Evolutionary conservation across 225 moss, liverwort and hornwort genomes (phyloP).

Genomic region (Takakia lepidozioides): DNA sequence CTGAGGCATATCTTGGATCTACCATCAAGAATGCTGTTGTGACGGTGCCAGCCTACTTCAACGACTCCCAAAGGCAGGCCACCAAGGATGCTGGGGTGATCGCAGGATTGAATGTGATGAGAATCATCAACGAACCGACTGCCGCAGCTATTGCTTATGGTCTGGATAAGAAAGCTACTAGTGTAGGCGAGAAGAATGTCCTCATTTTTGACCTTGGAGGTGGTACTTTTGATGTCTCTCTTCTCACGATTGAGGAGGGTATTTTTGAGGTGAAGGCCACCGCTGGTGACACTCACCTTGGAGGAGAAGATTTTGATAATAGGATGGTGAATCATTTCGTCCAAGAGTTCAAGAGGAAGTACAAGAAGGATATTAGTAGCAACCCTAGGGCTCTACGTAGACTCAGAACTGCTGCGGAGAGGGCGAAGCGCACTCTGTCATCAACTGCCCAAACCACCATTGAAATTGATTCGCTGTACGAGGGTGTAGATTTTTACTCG

Average conservation of each 20-base stretch:
- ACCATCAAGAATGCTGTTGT: conserved; percentile 22
- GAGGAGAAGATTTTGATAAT: conserved; percentile 20
- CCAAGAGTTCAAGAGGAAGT: conserved; percentile 33
- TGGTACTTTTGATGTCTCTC: conserved; percentile 31
- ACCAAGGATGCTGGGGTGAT: conserved; percentile 24
- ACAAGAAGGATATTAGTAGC: conserved; percentile 33
- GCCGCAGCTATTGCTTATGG: conserved; percentile 36
- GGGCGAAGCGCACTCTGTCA: conserved; percentile 31
- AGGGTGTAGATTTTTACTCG: conserved; percentile 7
- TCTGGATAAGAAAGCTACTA: conserved; percentile 30
- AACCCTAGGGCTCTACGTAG: conserved; percentile 25
- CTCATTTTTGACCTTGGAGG: conserved; percentile 34
- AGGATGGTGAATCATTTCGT: conserved; percentile 46
- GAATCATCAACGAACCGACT: conserved; percentile 33
- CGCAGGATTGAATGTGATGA: conserved; percentile 16
- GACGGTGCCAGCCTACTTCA: conserved; percentile 25
- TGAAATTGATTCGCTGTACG: conserved; percentile 5
- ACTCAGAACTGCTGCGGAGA: conserved; percentile 25
- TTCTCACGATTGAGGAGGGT: conserved; percentile 29
- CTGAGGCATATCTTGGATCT: conserved; percentile 15
- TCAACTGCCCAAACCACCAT: conserved; percentile 18
- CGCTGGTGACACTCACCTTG: conserved; percentile 15
- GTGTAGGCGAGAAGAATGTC: conserved; percentile 37
- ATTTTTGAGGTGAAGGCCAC: conserved; percentile 36
- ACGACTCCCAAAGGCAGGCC: conserved; percentile 27